Evolutionary conservation across 352 stramenopile species (phyloP), one percentile per base, ranked within the genome.

Genomic region (Phytophthora melonis): DNA sequence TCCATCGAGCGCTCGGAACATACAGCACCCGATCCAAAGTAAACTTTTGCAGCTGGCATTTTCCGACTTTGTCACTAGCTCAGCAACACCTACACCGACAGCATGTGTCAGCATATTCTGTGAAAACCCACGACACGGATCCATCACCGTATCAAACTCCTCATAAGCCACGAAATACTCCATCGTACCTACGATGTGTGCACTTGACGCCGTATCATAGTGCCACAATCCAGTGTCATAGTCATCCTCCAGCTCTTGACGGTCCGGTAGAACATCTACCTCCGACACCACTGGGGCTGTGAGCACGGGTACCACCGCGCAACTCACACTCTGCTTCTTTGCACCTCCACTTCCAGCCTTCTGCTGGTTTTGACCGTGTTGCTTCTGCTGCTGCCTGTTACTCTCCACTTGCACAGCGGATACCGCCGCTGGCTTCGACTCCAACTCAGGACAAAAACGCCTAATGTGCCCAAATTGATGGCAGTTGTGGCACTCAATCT

Each of bases 181-280:
- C 14, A n/a, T 49, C 41, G 14, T 49, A 3, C 6, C 41, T n/a
- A 49, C 41, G 14, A 49, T 49, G 41, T 49, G 41, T 19, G 41
- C 41, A 49, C 41, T 49, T 9, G 41, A 49, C 41, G 14, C 14
- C 6, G 41, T 49, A 19, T 49, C 41, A n/a, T 49, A 49, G 41
- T 49, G 41, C 41, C 50, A 57, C 16, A 57, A 36, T 39, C 50
- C 50, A 36, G 50, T 18, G 27, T 57, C 50, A 34, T 57, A 57
- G 13, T 57, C 50, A 57, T 57, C 23, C 18, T 56, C 49, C 49
- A 56, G 13, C 19, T 56, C 21, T 56, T 56, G 49, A 21, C 19
- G 8, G 5, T 32, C 49, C 23, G 49, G 19, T 27, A 56, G 19
- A 30, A 56, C 49, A 21, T 56, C 49, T 30, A 56, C 49, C 19